Conservation (phyloP, 129 eudicot species). For the Saposhnikovia divaricata region DNA sequence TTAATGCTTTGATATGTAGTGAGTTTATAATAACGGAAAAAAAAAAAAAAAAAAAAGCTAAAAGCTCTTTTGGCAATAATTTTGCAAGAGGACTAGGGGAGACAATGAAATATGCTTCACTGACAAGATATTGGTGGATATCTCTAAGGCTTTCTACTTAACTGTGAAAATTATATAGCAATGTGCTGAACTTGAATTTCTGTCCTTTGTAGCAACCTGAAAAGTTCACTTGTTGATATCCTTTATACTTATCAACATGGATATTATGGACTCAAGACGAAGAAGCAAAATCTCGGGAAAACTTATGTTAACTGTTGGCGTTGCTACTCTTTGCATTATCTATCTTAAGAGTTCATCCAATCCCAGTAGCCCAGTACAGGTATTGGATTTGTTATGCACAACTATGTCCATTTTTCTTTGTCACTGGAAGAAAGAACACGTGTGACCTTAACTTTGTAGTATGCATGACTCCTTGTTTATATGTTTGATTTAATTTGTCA, state of each 20-base stretch:
- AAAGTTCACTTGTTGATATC: not conserved
- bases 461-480: not conserved
- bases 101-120: not conserved
- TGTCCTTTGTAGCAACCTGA: not conserved
- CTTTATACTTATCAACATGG: not conserved
- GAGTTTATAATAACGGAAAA: not conserved
- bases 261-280: conserved; percentile 7
- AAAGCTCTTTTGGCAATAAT: not conserved
- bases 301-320: not conserved
- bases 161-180: not conserved
- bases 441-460: not conserved
- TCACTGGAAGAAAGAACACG: not conserved
- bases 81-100: not conserved
- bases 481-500: conserved; percentile 2
- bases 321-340: conserved; percentile 1
- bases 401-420: not conserved
- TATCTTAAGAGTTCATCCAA: conserved; percentile 3
- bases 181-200: not conserved
- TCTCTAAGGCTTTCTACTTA: not conserved
- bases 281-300: conserved; percentile 8
- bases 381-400: not conserved
- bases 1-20: not conserved
- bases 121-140: not conserved
- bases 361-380: not conserved
- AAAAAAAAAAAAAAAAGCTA: too few relatives aligned